Evolutionary conservation across 2,329 filamentous ascomycete species (phyloP).

Genomic region (Neocucurbitaria cava): DNA sequence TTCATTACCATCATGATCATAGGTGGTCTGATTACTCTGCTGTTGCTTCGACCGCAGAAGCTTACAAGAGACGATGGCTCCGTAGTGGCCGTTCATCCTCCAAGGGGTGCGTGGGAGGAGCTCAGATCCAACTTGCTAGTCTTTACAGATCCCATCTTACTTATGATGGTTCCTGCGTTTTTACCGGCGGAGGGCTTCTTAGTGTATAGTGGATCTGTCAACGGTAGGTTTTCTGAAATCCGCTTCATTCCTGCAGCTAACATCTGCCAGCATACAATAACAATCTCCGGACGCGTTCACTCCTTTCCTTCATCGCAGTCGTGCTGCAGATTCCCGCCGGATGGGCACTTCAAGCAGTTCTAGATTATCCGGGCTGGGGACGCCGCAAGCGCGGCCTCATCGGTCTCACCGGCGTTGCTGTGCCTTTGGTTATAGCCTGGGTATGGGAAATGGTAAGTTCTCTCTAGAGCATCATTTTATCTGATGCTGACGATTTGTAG

Average conservation of each 20-base stretch:
- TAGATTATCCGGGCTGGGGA: conserved; percentile 37
- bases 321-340: conserved; percentile 40
- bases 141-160: conserved; percentile 34
- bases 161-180: conserved; percentile 41
- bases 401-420: conserved; percentile 32
- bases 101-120: conserved; percentile 35
- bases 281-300: conserved; percentile 35
- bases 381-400: conserved; percentile 37
- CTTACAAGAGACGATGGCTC: conserved; percentile 40
- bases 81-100: conserved; percentile 34
- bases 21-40: conserved; percentile 32
- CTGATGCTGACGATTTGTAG: conserved; percentile 12
- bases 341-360: conserved; percentile 37
- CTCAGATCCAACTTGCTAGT: conserved; percentile 33
- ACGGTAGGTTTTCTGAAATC: conserved; percentile 21
- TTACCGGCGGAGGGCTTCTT: conserved; percentile 39
- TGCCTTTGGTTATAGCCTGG: conserved; percentile 37
- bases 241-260: not conserved
- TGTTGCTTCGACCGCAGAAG: conserved; percentile 36
- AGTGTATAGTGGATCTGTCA: conserved; percentile 43
- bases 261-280: conserved; percentile 32
- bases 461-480: not conserved
- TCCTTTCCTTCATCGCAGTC: conserved; percentile 39
- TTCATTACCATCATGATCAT: conserved; percentile 40
- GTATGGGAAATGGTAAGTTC: conserved; percentile 40